Percentiles rank a stretch among this genome's conserved stretches.
Evolutionary conservation across 257 asterid species (phyloP).

Genomic region (Lantana camara): DNA sequence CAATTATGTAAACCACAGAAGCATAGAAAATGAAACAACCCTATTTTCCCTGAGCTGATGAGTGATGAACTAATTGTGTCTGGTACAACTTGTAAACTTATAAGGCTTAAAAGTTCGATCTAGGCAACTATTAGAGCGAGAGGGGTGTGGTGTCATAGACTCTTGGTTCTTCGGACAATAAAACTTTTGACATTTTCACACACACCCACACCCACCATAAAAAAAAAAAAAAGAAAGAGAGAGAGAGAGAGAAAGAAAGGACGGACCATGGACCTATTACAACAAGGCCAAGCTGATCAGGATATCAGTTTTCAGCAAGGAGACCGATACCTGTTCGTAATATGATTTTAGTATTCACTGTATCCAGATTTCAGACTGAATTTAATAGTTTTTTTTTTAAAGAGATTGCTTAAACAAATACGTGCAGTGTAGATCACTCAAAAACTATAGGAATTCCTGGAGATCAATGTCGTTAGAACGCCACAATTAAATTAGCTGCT

Average conservation of each 20-base stretch:
- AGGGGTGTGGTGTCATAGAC: not conserved
- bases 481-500: no score
- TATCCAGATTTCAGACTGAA: no score
- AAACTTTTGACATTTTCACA: no score
- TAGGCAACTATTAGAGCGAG: not conserved
- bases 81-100: not conserved
- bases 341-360: not conserved
- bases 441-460: no score
- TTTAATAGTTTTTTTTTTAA: no score
- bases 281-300: not conserved
- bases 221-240: no score
- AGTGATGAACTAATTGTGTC: constrained; percentile 8
- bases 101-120: not conserved
- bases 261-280: not conserved
- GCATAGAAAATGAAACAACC: constrained; percentile 5
- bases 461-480: no score
- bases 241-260: no score
- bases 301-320: not conserved
- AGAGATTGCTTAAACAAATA: no score
- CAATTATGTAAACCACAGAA: no score
- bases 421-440: no score
- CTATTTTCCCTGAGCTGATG: constrained; percentile 1
- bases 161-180: not conserved
- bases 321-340: not conserved
- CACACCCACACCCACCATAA: no score